phyloP scores from a whole-genome alignment of 176 grass and related monocot species.

The Hyparrhenia diplandra region DNA sequence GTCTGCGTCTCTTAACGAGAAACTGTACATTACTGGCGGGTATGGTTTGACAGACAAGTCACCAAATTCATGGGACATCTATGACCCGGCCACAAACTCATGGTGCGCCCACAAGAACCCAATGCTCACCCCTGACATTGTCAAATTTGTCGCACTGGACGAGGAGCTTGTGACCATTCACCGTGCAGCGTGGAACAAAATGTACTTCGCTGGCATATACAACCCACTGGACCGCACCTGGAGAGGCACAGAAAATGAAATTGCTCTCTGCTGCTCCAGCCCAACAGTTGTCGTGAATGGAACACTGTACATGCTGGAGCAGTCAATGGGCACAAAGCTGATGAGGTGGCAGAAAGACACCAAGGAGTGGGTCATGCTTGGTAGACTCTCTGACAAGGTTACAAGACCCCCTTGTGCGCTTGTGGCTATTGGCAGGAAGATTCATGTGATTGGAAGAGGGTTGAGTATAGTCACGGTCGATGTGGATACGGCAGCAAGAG shows the following conservation, averaged over 20 bases:
- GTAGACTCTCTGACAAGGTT: conserved; percentile 54
- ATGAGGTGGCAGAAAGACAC: conserved; percentile 52
- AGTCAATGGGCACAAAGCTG: conserved; percentile 38
- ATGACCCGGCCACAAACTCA: conserved; percentile 3
- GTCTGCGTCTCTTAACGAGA: too few relatives aligned
- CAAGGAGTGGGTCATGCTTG: conserved; percentile 43
- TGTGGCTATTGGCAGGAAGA: conserved; percentile 40
- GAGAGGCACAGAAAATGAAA: conserved; percentile 53
- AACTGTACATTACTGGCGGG: too few relatives aligned
- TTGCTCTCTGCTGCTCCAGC: conserved; percentile 43
- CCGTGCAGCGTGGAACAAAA: conserved; percentile 41
- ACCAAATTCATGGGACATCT: too few relatives aligned
- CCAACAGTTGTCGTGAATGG: conserved; percentile 55
- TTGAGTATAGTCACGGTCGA: too few relatives aligned
- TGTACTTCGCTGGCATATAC: conserved; percentile 63
- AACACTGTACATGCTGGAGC: conserved; percentile 60
- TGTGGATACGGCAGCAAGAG: too few relatives aligned
- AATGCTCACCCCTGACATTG: conserved; percentile 53
- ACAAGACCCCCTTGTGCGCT: conserved; percentile 36
- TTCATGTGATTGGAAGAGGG: conserved; percentile 60
- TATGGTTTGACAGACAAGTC: too few relatives aligned
- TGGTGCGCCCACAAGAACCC: conserved; percentile 53
- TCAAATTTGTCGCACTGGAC: conserved; percentile 53
- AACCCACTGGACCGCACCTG: conserved; percentile 41
- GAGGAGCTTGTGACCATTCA: conserved; percentile 60